A percentile compares a stretch with the other conserved stretches of the same genome.
phyloP scores from a whole-genome alignment of 177 flowering plant species.

The Vitis hybrid region DNA sequence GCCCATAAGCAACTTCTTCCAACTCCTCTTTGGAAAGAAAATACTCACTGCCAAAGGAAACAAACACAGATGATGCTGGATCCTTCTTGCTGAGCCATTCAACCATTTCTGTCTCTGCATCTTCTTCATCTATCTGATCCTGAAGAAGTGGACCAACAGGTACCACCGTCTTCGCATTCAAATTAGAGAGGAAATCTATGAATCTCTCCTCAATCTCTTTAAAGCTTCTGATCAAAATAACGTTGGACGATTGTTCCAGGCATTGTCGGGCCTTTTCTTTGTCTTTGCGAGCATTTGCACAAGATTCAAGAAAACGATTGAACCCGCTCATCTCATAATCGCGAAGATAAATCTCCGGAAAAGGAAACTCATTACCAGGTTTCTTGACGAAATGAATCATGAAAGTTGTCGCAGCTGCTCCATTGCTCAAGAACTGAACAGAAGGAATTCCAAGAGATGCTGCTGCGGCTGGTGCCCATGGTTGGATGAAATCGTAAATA shows the following conservation, averaged over 20 bases:
- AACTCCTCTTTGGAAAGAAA: slow-evolving; percentile 22
- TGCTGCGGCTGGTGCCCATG: slow-evolving; percentile 30
- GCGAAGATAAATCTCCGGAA: not conserved
- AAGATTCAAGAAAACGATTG: not conserved
- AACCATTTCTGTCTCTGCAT: not conserved
- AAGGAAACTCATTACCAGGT: slow-evolving; percentile 1
- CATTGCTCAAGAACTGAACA: slow-evolving; percentile 6
- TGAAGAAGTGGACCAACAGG: not conserved
- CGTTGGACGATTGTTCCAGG: not conserved
- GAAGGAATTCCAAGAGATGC: slow-evolving; percentile 14
- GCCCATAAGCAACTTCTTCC: slow-evolving; percentile 29
- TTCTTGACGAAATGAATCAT: not conserved
- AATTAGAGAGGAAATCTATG: slow-evolving; percentile 5
- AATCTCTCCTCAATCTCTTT: slow-evolving; percentile 11
- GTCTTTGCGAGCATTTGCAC: not conserved
- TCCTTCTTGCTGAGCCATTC: slow-evolving; percentile 27
- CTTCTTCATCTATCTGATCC: not conserved
- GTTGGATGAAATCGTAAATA: slow-evolving; percentile 29
- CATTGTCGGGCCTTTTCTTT: not conserved
- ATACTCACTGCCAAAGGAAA: slow-evolving; percentile 35
- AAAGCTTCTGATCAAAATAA: slow-evolving; percentile 8
- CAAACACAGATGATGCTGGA: slow-evolving; percentile 16
- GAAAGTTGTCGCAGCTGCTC: not conserved
- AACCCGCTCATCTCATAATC: not conserved
- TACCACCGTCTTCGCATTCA: slow-evolving; percentile 1